phyloP scores from a whole-genome alignment of 768 basidiomycete species.

The Mycena capillaripes region DNA sequence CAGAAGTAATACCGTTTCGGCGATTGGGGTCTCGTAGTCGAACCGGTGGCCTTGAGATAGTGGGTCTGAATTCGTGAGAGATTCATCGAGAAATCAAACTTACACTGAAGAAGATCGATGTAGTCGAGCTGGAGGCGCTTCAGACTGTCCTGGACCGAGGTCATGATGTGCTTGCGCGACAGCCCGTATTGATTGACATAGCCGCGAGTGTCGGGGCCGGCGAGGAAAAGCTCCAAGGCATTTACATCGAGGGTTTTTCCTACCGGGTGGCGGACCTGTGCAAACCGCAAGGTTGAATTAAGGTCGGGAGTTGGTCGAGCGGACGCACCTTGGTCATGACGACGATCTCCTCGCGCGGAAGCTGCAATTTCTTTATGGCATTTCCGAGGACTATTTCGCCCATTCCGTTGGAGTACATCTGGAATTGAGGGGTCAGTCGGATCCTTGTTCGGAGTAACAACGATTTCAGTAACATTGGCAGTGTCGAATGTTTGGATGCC shows the following conservation, averaged over 20 bases:
- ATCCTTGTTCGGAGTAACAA: background rate
- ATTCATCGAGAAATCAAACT: conserved; percentile 19
- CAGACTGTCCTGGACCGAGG: conserved; percentile 70
- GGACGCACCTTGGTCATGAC: conserved; percentile 73
- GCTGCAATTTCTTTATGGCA: conserved; percentile 43
- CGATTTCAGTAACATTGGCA: conserved; percentile 52
- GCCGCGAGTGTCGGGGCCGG: conserved; percentile 7
- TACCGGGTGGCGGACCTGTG: background rate
- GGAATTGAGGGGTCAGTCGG: background rate
- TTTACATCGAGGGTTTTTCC: background rate
- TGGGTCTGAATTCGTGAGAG: background rate
- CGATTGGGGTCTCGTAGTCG: conserved; percentile 69
- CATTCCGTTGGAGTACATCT: conserved; percentile 76
- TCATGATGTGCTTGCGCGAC: conserved; percentile 73
- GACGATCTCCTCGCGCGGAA: conserved; percentile 81
- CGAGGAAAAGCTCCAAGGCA: background rate
- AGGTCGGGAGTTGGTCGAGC: no score
- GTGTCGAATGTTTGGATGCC: conserved; percentile 77
- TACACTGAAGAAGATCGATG: conserved; percentile 81
- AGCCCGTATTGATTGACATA: conserved; percentile 8
- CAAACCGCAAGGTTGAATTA: background rate
- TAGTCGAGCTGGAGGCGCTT: conserved; percentile 81
- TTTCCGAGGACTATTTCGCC: conserved; percentile 76
- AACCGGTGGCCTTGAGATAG: conserved; percentile 62
- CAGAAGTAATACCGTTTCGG: conserved; percentile 67